A percentile compares a stretch with the other conserved stretches of the same genome.
These are phyloP conservation scores for Mollisiaceae sp. DNA, from an alignment of 2,329 filamentous ascomycete species.

Conservation along the genomic window DNA sequence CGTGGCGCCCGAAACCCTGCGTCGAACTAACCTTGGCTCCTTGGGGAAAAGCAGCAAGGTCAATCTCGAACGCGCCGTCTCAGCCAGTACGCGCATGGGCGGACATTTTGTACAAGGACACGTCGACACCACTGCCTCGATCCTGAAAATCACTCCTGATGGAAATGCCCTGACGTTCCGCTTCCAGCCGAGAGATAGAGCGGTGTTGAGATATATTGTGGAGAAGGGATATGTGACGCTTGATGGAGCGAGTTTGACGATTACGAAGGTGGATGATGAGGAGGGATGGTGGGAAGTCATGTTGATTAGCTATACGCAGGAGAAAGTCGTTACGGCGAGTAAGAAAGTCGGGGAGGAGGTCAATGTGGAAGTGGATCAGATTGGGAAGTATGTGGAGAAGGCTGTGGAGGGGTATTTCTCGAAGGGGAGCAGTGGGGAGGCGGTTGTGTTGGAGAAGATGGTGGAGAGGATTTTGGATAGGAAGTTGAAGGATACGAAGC, in stretches of 20 bases:
- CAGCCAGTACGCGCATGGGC: constrained; percentile 91
- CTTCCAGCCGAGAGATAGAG: constrained; percentile 71
- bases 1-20: constrained; percentile 92
- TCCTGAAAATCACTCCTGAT: constrained; percentile 75
- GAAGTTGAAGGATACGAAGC: constrained; percentile 50
- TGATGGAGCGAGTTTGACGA: constrained; percentile 91
- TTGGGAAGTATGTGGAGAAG: constrained; percentile 87
- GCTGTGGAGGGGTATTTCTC: constrained; percentile 82
- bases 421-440: constrained; percentile 54
- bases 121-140: constrained; percentile 85
- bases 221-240: constrained; percentile 96
- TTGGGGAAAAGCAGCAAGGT: constrained; percentile 71
- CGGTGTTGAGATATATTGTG: constrained; percentile 84
- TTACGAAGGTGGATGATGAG: constrained; percentile 82
- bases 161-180: constrained; percentile 91
- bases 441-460: constrained; percentile 71
- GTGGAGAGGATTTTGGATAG: constrained; percentile 77
- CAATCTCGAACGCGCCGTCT: constrained; percentile 93
- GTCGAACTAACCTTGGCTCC: constrained; percentile 89
- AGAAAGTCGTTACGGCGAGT: constrained; percentile 69
- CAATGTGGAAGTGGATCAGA: constrained; percentile 48
- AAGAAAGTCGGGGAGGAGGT: constrained; percentile 44
- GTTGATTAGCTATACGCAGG: constrained; percentile 96
- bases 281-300: constrained; percentile 93
- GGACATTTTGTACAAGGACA: constrained; percentile 98